Evolutionary conservation across 805 yeast species (phyloP).

Genomic region (Metschnikowia arizonensis): DNA sequence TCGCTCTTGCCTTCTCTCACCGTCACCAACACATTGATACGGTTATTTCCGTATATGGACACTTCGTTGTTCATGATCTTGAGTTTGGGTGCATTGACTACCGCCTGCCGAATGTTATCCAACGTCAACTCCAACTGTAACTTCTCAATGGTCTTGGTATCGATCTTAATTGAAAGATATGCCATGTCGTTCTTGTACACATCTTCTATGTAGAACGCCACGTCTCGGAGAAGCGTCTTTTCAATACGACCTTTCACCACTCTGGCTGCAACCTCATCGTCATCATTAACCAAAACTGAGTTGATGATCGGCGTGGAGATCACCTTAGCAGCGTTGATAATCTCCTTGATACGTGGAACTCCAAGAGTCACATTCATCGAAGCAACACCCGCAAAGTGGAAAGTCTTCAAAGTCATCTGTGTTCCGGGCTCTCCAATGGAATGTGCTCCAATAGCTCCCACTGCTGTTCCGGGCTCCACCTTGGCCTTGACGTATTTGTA

Average conservation of each 20-base stretch:
- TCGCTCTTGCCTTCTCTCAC: slow-evolving; percentile 36
- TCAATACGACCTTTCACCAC: slow-evolving; percentile 97
- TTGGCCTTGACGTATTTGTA: slow-evolving; percentile 80
- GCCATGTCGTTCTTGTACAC: slow-evolving; percentile 81
- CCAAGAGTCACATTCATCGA: slow-evolving; percentile 94
- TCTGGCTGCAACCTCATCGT: slow-evolving; percentile 96
- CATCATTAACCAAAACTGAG: slow-evolving; percentile 86
- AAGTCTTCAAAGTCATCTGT: slow-evolving; percentile 94
- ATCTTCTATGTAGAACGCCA: slow-evolving; percentile 87
- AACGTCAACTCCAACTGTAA: slow-evolving; percentile 84
- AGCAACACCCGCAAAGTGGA: slow-evolving; percentile 98
- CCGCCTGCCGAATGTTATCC: slow-evolving; percentile 81
- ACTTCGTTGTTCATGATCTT: slow-evolving; percentile 76
- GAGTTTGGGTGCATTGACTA: slow-evolving; percentile 80
- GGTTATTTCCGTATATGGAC: slow-evolving; percentile 58
- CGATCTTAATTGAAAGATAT: slow-evolving; percentile 75
- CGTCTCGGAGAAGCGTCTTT: slow-evolving; percentile 82
- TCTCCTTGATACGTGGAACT: slow-evolving; percentile 97
- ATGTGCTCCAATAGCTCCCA: slow-evolving; percentile 99
- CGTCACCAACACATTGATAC: slow-evolving; percentile 60
- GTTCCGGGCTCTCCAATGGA: slow-evolving; percentile 98
- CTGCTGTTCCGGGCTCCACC: slow-evolving; percentile 99
- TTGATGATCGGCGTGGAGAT: slow-evolving; percentile 96
- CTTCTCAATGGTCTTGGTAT: slow-evolving; percentile 77
- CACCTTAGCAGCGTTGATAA: slow-evolving; percentile 91